Percentiles rank a stretch among this genome's conserved stretches.
phyloP scores from a whole-genome alignment of 371 early-diverging fungal species.

The Syncephalastrum racemosum region DNA sequence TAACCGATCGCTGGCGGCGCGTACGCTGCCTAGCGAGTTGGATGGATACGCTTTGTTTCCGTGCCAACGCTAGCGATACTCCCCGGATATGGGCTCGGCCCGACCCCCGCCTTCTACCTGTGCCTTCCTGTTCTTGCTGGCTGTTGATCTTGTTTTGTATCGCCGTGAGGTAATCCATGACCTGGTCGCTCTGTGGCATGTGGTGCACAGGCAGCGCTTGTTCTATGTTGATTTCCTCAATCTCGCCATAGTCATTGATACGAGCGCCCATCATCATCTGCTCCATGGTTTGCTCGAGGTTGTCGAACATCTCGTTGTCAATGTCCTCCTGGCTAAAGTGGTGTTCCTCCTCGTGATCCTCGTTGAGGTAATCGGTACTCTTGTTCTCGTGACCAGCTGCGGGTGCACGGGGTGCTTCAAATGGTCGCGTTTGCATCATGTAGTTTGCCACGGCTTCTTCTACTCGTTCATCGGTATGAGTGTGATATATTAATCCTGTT shows the following conservation, averaged over 20 bases:
- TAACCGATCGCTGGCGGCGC: conserved; percentile 10
- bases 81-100: conserved; percentile 7
- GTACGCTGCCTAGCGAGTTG: conserved; percentile 13
- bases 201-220: conserved; percentile 32
- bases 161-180: conserved; percentile 38
- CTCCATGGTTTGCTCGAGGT: not conserved
- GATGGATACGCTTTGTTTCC: conserved; percentile 6
- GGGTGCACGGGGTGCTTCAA: conserved; percentile 27
- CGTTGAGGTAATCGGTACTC: not conserved
- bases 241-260: not conserved
- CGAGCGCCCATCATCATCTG: not conserved
- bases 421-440: conserved; percentile 31
- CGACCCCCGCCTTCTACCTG: conserved; percentile 11
- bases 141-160: conserved; percentile 27
- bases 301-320: no score
- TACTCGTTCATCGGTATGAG: not conserved
- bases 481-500: conserved; percentile 9
- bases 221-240: conserved; percentile 12
- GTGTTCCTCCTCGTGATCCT: not conserved
- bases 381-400: conserved; percentile 1
- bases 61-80: conserved; percentile 5
- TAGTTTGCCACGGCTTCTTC: conserved; percentile 35
- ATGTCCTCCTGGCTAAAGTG: no score
- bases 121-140: conserved; percentile 5
- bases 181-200: conserved; percentile 45